Base-by-base conservation (phyloP, 1,284 basidiomycete genomes). In the Mycosarcoma mackinlayi region DNA sequence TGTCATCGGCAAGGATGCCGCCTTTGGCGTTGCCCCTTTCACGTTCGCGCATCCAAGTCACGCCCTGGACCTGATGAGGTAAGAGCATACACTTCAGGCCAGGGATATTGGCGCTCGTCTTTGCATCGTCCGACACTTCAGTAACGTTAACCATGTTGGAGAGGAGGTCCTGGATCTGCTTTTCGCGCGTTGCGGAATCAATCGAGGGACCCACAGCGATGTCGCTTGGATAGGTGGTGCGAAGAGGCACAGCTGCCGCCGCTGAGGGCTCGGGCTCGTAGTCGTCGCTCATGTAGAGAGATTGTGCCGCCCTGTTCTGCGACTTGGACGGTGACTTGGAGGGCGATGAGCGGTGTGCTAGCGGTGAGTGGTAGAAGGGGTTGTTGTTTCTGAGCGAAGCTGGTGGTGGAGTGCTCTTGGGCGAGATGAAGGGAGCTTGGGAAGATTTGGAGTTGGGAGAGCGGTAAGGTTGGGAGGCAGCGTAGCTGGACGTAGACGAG, bases 1-100 rank as follows among this genome's bases (percentile, higher is more conserved):
- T 97, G 81, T 96, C 92, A 75, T 93, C 92, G 33, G 92, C 73
- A 27, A 98, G 83, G 57, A 98, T 97, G 2, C 95, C 94, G 30
- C 94, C 94, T 25, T 82, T 86, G 73, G 89, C 88, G 7, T 51
- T 61, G 88, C 89, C 89, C 6, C 86, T 84, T 83, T 97, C 94
- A 18, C 94, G 87, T 30, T 90, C 88, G 28, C 86, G 86, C 92
- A 98, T 94, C 93, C 94, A 98, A 30, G 85, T 84, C 2, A 92
- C 87, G 19, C 92, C 92, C 48, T 90, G 84, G 13, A 95, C 86
- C 77, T 98, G 94, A 83, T 97, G 94, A 1, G 92, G 91, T 73
- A 95, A 86, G 24, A 97, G 85, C 40, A 79, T 85, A 35, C 90
- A 94, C 86, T 14, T 86, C 87, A 14, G 58, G 13, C 78, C 78